Evolutionary conservation across 2,329 filamentous ascomycete genomes (phyloP).

Genomic region (Ophiostoma piceae): DNA sequence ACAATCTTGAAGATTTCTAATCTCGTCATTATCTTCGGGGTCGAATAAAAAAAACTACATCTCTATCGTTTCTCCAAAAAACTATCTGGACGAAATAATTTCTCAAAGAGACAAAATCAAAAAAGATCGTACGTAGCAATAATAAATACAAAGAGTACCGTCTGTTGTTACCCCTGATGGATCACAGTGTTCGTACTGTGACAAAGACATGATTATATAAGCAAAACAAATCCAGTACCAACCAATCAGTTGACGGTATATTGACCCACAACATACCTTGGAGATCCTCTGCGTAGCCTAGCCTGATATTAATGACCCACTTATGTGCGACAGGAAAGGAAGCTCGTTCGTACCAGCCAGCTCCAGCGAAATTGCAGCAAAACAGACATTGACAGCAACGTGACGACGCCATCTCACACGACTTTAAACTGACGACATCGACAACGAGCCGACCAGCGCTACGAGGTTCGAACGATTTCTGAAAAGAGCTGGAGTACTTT

Average conservation of each 20-base stretch:
- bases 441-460: not conserved
- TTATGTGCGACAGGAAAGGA: not conserved
- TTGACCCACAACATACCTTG: not conserved
- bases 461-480: not conserved
- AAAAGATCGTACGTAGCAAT: not conserved
- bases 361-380: slow-evolving; percentile 1
- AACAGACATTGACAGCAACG: not conserved
- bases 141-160: not conserved
- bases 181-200: not conserved
- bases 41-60: not conserved
- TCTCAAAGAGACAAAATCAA: not conserved
- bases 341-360: not conserved
- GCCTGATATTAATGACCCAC: not conserved
- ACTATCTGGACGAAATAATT: not conserved
- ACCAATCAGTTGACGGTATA: not conserved
- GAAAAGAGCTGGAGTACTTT: not conserved
- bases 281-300: not conserved
- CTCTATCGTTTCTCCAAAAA: not conserved
- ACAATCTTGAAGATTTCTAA: no score
- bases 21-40: no score
- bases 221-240: not conserved
- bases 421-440: not conserved
- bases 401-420: not conserved
- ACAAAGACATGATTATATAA: not conserved
- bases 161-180: not conserved